A percentile compares a stretch with the other conserved stretches of the same genome.
Conservation (phyloP, 2,329 filamentous ascomycete species). For the Acrocalymma vagum region DNA sequence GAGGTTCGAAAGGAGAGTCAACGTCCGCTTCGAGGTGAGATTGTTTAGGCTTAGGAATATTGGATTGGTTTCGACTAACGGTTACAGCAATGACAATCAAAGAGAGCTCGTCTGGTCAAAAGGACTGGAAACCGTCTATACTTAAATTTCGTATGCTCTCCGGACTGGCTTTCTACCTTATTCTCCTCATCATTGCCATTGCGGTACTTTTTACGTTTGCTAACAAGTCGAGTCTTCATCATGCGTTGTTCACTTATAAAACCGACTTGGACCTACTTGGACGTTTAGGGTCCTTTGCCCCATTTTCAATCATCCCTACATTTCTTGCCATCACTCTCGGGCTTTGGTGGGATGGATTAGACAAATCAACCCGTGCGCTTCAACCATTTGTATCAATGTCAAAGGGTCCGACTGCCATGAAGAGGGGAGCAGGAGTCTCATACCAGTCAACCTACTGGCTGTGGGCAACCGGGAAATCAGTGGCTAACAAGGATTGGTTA, state of each 20-base stretch:
- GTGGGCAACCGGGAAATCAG: slow-evolving; percentile 19
- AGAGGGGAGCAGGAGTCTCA: slow-evolving; percentile 17
- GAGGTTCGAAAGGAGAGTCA: slow-evolving; percentile 2
- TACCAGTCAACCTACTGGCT: slow-evolving; percentile 29
- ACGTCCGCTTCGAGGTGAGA: slow-evolving; percentile 3
- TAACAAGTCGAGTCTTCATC: slow-evolving; percentile 7
- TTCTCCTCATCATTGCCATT: slow-evolving; percentile 9
- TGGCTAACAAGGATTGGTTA: slow-evolving; percentile 1
- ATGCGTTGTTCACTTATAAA: slow-evolving; percentile 19
- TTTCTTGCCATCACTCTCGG: slow-evolving; percentile 20
- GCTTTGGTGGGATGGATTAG: slow-evolving; percentile 29
- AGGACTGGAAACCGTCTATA: slow-evolving; percentile 10
- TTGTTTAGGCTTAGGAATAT: neutral
- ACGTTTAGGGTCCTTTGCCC: slow-evolving; percentile 16
- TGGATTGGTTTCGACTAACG: neutral
- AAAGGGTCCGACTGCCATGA: slow-evolving; percentile 7
- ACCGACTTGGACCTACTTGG: slow-evolving; percentile 8
- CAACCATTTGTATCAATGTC: slow-evolving; percentile 30
- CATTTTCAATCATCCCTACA: slow-evolving; percentile 25
- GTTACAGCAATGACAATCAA: neutral
- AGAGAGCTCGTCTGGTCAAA: neutral
- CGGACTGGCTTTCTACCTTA: slow-evolving; percentile 5
- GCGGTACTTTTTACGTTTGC: slow-evolving; percentile 14
- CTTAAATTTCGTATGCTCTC: slow-evolving; percentile 11
- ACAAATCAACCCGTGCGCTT: slow-evolving; percentile 22